Conservation (phyloP, 2,329 filamentous ascomycete genomes). For the Apiospora rasikravindrae region DNA sequence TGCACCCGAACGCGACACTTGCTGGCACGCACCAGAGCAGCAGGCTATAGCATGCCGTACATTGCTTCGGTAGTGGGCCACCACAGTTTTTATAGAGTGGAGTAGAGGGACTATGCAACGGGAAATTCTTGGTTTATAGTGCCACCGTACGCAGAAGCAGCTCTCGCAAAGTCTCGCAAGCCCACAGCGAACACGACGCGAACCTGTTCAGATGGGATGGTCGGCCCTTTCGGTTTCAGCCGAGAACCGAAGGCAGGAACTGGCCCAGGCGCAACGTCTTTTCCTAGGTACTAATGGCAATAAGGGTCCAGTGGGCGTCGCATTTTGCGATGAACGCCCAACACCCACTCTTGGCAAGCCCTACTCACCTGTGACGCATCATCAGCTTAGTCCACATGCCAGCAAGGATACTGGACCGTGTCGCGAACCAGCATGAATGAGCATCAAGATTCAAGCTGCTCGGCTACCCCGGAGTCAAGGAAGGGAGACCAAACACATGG, state of each 20-base stretch:
- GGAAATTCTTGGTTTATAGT: neutral
- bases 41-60: neutral
- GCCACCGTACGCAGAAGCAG: neutral
- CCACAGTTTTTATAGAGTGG: slow-evolving; percentile 11
- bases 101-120: neutral
- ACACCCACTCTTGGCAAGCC: slow-evolving; percentile 2
- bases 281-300: neutral
- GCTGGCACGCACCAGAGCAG: neutral
- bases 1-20: neutral
- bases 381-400: neutral
- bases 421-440: neutral
- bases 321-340: slow-evolving; percentile 1
- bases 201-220: neutral
- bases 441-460: neutral
- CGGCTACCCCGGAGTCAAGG: neutral
- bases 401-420: neutral
- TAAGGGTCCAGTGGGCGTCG: slow-evolving; percentile 3
- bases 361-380: neutral
- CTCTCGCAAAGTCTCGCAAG: neutral
- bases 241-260: neutral
- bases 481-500: neutral
- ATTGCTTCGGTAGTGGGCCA: neutral
- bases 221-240: slow-evolving; percentile 9
- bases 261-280: neutral
- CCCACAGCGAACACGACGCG: neutral